phyloP scores from a whole-genome alignment of 129 eudicot genomes.

The Tagetes erecta region DNA sequence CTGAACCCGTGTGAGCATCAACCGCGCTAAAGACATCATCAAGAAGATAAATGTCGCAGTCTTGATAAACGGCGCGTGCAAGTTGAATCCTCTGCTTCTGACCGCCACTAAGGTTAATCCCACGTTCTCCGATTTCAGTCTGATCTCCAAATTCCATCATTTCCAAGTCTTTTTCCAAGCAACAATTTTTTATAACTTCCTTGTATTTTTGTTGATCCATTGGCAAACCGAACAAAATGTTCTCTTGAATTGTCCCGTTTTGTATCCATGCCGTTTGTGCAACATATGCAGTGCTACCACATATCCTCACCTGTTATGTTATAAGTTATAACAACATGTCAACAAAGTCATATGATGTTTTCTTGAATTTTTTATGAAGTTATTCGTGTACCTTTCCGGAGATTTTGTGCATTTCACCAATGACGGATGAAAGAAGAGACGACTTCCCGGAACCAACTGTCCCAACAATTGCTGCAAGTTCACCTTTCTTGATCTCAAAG shows the following conservation, averaged over 20 bases:
- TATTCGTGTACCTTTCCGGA: constrained; percentile 51
- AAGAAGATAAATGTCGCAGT: constrained; percentile 82
- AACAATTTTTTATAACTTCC: constrained; percentile 61
- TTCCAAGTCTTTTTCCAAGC: constrained; percentile 87
- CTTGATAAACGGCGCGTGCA: constrained; percentile 95
- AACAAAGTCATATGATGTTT: neutral
- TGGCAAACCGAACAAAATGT: constrained; percentile 71
- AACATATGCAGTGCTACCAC: constrained; percentile 85
- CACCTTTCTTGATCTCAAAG: constrained; percentile 68
- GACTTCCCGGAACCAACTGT: constrained; percentile 95
- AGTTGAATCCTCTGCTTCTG: constrained; percentile 92
- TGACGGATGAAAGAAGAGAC: constrained; percentile 61
- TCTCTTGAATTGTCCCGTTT: constrained; percentile 71
- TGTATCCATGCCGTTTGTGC: constrained; percentile 93
- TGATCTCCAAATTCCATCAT: constrained; percentile 86
- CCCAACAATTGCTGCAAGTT: constrained; percentile 88
- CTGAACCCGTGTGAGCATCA: constrained; percentile 95
- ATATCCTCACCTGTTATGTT: constrained; percentile 54
- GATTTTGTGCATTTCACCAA: constrained; percentile 77
- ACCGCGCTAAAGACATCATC: constrained; percentile 91
- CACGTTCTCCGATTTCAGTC: constrained; percentile 91
- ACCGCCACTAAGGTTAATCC: constrained; percentile 89
- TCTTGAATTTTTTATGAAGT: too few species aligned
- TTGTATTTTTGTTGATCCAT: constrained; percentile 57
- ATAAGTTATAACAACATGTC: neutral